These are phyloP conservation scores for Podospora tetraspora DNA, from an alignment of 495 filamentous ascomycete genomes.

Conservation along the genomic window DNA sequence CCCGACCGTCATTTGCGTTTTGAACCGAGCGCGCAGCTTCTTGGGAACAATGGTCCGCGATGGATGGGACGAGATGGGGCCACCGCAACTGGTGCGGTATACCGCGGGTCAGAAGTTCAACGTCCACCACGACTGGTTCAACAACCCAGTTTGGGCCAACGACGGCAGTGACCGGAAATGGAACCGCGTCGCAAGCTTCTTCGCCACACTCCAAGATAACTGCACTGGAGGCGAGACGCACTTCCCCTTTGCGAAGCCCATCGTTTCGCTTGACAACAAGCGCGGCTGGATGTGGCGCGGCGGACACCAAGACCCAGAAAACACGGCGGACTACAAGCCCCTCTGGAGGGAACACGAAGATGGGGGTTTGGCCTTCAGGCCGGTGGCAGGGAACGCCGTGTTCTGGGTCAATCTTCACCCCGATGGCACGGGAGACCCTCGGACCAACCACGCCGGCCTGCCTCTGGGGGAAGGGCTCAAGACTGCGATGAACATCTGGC, in stretches of 20 bases:
- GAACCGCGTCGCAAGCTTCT: conserved; percentile 47
- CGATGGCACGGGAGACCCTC: conserved; percentile 43
- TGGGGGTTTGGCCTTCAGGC: conserved; percentile 48
- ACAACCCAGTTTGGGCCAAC: conserved; percentile 20
- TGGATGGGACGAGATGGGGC: conserved; percentile 43
- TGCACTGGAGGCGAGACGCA: conserved; percentile 45
- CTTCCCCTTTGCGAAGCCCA: conserved; percentile 39
- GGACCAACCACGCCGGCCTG: conserved; percentile 47
- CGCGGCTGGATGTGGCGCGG: conserved; percentile 25
- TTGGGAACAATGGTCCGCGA: conserved; percentile 42
- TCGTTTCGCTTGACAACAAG: conserved; percentile 17
- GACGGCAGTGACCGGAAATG: conserved; percentile 29
- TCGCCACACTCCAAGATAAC: conserved; percentile 39
- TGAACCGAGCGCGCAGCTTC: conserved; percentile 37
- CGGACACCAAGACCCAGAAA: neutral
- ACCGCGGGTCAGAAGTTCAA: conserved; percentile 42
- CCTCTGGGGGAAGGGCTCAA: conserved; percentile 44
- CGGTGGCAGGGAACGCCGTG: conserved; percentile 47
- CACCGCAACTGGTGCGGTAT: conserved; percentile 48
- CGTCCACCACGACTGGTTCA: conserved; percentile 46
- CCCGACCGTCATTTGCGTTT: conserved; percentile 38
- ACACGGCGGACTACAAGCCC: conserved; percentile 12
- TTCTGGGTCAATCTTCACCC: conserved; percentile 51
- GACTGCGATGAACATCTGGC: conserved; percentile 56
- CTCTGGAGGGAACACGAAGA: conserved; percentile 44